Percentiles rank a stretch among this genome's conserved stretches.
phyloP scores from a whole-genome alignment of 2,329 filamentous ascomycete genomes.

The Dichotomopilus funicola region DNA sequence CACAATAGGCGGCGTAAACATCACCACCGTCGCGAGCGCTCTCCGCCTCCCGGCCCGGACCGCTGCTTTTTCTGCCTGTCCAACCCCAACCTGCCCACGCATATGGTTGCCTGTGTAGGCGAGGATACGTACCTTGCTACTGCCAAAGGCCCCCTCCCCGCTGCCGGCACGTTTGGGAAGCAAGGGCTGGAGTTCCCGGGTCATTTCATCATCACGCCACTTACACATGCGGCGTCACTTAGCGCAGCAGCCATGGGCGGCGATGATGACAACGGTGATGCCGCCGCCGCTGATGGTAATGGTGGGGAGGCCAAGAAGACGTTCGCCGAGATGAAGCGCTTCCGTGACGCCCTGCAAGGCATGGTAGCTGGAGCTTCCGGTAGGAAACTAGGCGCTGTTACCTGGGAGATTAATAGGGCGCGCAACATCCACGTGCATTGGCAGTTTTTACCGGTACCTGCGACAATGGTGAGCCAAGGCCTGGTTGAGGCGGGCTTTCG shows the following conservation, averaged over 20 bases:
- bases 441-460: conserved; percentile 79
- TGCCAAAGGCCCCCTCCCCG: conserved; percentile 82
- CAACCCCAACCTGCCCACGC: conserved; percentile 73
- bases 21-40: conserved; percentile 30
- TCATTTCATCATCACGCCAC: conserved; percentile 86
- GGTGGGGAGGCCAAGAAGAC: conserved; percentile 49
- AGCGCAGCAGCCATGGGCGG: conserved; percentile 47
- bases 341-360: conserved; percentile 67
- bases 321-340: conserved; percentile 74
- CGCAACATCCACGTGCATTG: conserved; percentile 84
- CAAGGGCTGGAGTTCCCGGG: conserved; percentile 67
- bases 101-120: conserved; percentile 86
- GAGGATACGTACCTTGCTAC: conserved; percentile 84
- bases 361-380: conserved; percentile 60
- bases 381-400: conserved; percentile 69
- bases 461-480: conserved; percentile 60
- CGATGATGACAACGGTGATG: no score
- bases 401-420: conserved; percentile 83
- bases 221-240: conserved; percentile 74
- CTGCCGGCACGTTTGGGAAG: conserved; percentile 56
- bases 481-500: conserved; percentile 84
- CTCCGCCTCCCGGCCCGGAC: conserved; percentile 61
- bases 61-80: conserved; percentile 95
- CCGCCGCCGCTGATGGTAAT: no score
- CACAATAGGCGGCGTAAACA: conserved; percentile 36